Evolutionary conservation across 176 grass and related monocot genomes (phyloP).

Genomic region (Aechmea fasciata): DNA sequence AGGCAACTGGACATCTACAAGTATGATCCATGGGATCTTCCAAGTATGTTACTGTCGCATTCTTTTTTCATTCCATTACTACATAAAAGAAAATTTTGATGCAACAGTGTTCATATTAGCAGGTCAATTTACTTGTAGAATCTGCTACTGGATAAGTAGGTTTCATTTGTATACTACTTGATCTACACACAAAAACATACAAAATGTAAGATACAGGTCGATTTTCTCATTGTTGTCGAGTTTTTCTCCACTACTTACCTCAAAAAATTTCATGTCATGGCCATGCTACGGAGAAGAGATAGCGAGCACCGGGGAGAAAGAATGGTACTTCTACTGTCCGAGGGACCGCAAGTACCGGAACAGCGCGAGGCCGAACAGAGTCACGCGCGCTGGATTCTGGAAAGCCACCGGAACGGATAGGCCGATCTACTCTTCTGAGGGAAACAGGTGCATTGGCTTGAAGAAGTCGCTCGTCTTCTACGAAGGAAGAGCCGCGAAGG

Average conservation of each 20-base stretch:
- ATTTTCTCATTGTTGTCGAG: no score
- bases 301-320: constrained; percentile 91
- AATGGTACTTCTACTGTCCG: constrained; percentile 99
- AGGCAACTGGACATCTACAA: constrained; percentile 99
- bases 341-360: constrained; percentile 97
- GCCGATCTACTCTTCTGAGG: constrained; percentile 87
- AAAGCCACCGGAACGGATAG: constrained; percentile 96
- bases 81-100: no score
- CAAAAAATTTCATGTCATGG: neutral
- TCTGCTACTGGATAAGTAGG: no score
- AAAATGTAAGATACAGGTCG: no score
- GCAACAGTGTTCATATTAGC: no score
- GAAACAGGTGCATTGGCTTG: constrained; percentile 86
- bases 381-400: constrained; percentile 91
- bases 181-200: no score
- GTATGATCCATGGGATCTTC: constrained; percentile 99
- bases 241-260: neutral
- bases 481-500: constrained; percentile 92
- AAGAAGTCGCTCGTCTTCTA: constrained; percentile 99
- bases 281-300: constrained; percentile 37
- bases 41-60: constrained; percentile 54
- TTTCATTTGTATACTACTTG: no score
- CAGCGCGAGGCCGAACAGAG: constrained; percentile 85
- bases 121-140: no score
- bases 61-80: constrained; percentile 7